These are phyloP conservation scores for Helicostylum pulchrum DNA, from an alignment of 192 early-diverging fungal species.

Conservation along the genomic window DNA sequence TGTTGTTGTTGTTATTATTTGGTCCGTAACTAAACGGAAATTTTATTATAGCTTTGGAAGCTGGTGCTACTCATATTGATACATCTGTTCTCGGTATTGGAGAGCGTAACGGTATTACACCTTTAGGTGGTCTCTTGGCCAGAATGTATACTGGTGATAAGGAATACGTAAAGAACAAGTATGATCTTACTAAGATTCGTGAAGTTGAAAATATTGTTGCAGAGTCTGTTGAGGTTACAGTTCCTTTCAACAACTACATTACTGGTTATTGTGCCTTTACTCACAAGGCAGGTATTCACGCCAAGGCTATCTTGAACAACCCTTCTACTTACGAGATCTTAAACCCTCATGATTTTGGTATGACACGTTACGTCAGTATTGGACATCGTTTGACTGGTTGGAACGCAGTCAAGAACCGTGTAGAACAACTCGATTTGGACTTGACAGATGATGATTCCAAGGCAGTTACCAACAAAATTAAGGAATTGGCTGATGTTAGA, in stretches of 20 bases:
- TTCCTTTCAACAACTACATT: conserved; percentile 99
- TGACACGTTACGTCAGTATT: conserved; percentile 96
- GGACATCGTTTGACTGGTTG: conserved; percentile 97
- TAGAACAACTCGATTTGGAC: conserved; percentile 82
- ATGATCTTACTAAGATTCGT: conserved; percentile 88
- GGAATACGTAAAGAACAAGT: conserved; percentile 91
- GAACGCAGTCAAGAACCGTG: conserved; percentile 99
- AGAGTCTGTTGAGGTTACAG: conserved; percentile 88
- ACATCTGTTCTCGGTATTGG: conserved; percentile 98
- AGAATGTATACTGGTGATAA: conserved; percentile 94
- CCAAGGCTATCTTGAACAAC: conserved; percentile 99
- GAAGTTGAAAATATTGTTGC: conserved; percentile 97
- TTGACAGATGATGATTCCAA: conserved; percentile 90
- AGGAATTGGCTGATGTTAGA: conserved; percentile 90
- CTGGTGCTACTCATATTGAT: conserved; percentile 97
- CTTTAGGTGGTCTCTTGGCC: conserved; percentile 90
- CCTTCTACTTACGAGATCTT: conserved; percentile 98
- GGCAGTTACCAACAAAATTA: conserved; percentile 90
- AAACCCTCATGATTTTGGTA: conserved; percentile 97
- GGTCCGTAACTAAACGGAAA: too few species aligned
- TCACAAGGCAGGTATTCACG: conserved; percentile 99
- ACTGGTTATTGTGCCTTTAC: conserved; percentile 99
- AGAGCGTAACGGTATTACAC: conserved; percentile 97
- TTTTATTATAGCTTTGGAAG: conserved; percentile 72
- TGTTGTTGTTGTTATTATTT: neutral